Conservation (phyloP, 2,329 filamentous ascomycete genomes). For the Neonectria neomacrospora region DNA sequence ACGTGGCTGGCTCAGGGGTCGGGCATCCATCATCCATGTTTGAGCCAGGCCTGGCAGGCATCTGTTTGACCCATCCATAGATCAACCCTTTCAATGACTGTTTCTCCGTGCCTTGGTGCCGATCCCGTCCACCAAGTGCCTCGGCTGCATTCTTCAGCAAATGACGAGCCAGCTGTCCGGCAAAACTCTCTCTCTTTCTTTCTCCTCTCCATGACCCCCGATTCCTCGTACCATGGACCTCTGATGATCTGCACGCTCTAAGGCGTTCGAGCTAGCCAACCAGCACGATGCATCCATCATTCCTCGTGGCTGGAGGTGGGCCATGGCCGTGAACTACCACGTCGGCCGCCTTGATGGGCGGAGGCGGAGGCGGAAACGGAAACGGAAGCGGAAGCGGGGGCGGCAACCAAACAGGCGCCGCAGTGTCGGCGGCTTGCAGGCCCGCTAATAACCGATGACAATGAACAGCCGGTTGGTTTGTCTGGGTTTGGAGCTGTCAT, state of each 20-base stretch:
- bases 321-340: not conserved
- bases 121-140: too few species aligned
- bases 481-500: not conserved
- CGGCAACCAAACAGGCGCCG: not conserved
- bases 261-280: not conserved
- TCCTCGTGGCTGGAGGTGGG: not conserved
- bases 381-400: too few species aligned
- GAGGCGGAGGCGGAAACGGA: not conserved
- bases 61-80: not conserved
- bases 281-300: not conserved
- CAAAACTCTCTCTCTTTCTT: too few species aligned
- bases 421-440: not conserved
- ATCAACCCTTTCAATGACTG: not conserved
- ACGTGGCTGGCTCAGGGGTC: constrained; percentile 36
- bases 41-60: not conserved
- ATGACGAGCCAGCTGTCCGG: too few species aligned
- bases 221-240: too few species aligned
- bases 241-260: not conserved
- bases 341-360: not conserved
- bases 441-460: not conserved
- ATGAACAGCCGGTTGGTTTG: not conserved
- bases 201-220: too few species aligned
- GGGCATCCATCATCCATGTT: not conserved
- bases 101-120: not conserved
- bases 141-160: too few species aligned